Conservation (phyloP, 352 stramenopile species). For the Phytophthora tentaculata region DNA sequence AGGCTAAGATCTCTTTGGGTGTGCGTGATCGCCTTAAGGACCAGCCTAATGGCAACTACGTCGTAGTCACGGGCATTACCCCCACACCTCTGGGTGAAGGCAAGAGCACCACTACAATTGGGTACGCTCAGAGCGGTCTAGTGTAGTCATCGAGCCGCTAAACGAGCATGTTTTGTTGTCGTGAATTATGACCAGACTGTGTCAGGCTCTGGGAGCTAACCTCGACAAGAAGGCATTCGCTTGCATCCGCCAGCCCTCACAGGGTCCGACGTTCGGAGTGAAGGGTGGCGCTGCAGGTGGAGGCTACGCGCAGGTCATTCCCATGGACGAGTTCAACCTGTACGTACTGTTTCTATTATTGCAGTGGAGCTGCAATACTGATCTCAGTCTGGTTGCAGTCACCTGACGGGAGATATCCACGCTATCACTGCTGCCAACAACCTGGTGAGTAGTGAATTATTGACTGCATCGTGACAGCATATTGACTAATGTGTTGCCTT, state of each 20-base stretch:
- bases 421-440: constrained; percentile 99
- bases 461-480: not conserved
- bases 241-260: constrained; percentile 97
- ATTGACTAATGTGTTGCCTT: constrained; percentile 6
- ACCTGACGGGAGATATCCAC: constrained; percentile 99
- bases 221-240: constrained; percentile 95
- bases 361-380: constrained; percentile 6
- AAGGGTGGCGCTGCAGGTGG: constrained; percentile 91
- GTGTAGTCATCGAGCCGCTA: not conserved
- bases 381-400: constrained; percentile 45
- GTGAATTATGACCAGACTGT: constrained; percentile 69
- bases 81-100: constrained; percentile 97
- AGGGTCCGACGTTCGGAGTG: constrained; percentile 99
- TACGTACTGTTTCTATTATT: constrained; percentile 46
- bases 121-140: constrained; percentile 48
- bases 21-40: constrained; percentile 91
- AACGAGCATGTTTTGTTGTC: constrained; percentile 44
- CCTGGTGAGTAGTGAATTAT: constrained; percentile 50
- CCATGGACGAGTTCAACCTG: constrained; percentile 99
- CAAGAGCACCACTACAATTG: constrained; percentile 99
- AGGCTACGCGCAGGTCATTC: constrained; percentile 95
- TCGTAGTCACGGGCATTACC: constrained; percentile 98
- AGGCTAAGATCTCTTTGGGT: constrained; percentile 93
- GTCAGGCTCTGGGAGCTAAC: constrained; percentile 94
- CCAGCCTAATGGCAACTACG: constrained; percentile 95